A percentile compares a stretch with the other conserved stretches of the same genome.
Evolutionary conservation across 176 grass and related monocot species (phyloP).

Genomic region (Dendrocalamus sinicus): DNA sequence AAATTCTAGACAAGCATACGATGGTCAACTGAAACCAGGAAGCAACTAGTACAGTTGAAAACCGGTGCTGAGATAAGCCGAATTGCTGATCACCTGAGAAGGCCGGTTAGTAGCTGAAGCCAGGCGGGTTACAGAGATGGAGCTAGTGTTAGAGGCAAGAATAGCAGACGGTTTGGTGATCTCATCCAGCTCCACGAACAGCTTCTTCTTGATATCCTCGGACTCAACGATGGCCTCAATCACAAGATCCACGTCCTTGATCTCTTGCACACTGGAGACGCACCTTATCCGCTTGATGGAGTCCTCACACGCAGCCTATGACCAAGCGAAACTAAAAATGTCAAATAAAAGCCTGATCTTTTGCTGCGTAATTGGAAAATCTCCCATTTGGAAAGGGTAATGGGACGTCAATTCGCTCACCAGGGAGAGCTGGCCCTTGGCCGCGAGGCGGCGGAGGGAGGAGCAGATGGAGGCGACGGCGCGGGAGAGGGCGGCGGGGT

Average conservation of each 20-base stretch:
- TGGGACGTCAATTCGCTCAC: conserved; percentile 24
- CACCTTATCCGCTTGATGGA: conserved; percentile 71
- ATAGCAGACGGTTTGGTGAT: conserved; percentile 80
- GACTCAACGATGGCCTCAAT: conserved; percentile 88
- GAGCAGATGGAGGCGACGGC: conserved; percentile 62
- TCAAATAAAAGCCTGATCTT: background rate
- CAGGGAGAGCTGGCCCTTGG: conserved; percentile 79
- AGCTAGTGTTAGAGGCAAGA: conserved; percentile 91
- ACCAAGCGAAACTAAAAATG: background rate
- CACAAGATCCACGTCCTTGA: conserved; percentile 68
- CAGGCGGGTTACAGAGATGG: conserved; percentile 84
- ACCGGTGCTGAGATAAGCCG: background rate
- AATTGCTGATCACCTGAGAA: conserved; percentile 62
- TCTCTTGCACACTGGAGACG: conserved; percentile 66
- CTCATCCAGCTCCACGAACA: conserved; percentile 74
- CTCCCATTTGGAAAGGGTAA: background rate
- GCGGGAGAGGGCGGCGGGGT: conserved; percentile 63
- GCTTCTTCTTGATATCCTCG: conserved; percentile 83
- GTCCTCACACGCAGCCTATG: conserved; percentile 57
- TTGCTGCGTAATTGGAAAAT: background rate
- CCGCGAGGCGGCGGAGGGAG: conserved; percentile 67
- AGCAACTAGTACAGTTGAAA: background rate
- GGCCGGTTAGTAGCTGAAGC: conserved; percentile 77
- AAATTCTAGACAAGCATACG: conserved; percentile 11
- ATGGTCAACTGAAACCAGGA: background rate